Evolutionary conservation across 148 eudicot species (phyloP).

Genomic region (Diospyros kaki): DNA sequence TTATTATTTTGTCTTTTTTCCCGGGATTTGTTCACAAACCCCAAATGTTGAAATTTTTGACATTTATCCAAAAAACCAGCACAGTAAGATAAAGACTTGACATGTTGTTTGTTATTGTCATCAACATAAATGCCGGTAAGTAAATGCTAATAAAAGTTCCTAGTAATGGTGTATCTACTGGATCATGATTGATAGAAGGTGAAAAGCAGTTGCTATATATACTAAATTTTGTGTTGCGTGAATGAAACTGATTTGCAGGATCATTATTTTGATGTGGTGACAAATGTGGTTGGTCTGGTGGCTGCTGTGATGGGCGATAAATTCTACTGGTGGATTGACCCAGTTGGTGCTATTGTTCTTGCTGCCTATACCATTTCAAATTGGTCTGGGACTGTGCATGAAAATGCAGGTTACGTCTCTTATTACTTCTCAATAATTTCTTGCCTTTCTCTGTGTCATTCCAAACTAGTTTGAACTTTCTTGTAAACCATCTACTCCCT

Average conservation of each 20-base stretch:
- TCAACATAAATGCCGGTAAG: too few species aligned
- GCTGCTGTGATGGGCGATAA: slow-evolving; percentile 70
- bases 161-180: too few species aligned
- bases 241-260: slow-evolving; percentile 32
- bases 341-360: slow-evolving; percentile 59
- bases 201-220: too few species aligned
- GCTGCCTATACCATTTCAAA: slow-evolving; percentile 65
- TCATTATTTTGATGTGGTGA: slow-evolving; percentile 80
- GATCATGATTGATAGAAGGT: too few species aligned
- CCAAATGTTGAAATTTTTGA: too few species aligned
- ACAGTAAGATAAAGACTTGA: too few species aligned
- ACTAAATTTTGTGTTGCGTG: too few species aligned
- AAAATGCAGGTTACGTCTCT: slow-evolving; percentile 57
- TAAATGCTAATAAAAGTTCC: too few species aligned
- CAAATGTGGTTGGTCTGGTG: slow-evolving; percentile 64
- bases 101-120: too few species aligned
- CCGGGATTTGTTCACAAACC: neutral
- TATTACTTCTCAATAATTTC: neutral
- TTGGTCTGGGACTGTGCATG: slow-evolving; percentile 74
- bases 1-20: neutral
- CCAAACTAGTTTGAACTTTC: too few species aligned
- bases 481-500: too few species aligned
- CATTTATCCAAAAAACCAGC: too few species aligned
- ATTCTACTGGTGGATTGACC: slow-evolving; percentile 75
- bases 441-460: neutral